Evolutionary conservation across 1,284 basidiomycete species (phyloP), one percentile per base, ranked within the genome.

Genomic region (Phaffia rhodozyma): DNA sequence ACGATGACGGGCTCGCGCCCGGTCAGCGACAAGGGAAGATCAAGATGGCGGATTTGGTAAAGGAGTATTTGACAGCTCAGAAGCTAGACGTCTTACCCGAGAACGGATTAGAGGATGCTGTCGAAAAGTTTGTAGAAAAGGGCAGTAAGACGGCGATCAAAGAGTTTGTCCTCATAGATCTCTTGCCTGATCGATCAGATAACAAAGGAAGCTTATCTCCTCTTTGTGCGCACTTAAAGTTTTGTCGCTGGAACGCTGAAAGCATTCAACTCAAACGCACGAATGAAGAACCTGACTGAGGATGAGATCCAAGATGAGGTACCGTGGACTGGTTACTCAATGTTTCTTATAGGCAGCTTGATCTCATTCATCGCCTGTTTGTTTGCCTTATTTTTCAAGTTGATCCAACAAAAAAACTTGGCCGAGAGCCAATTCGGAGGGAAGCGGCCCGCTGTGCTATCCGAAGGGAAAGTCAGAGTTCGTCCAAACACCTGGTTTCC

Each of bases 121-220:
- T 97, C 63, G 86, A 89, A 78, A 81, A 85, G 72, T 96, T 89
- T 76, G 91, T 97, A 63, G 91, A 94, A 74, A 97, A 97, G 79
- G 92, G 94, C 70, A 91, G 93, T 75, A 84, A 83, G 53, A 87
- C 92, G 77, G 88, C 92, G 4, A 92, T 97, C 72, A 84, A 86
- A 67, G 82, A 79, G 91, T 93, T 68, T 69, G 85, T 82, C 5
- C 32, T 38, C 61, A 32, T 20, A 16, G 48, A 34, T 55, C 38
- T 43, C 20, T 29, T 13, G 23, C 32, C 29, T 55, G 16, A 13
- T 60, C 2, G 47, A 51, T 23, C 21, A 60, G 60, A n/a, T 47
- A 29, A 49, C 29, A 50, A 25, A 5, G 13, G 21, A 50, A 49
- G 63, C 1, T 11, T 59, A 23, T 38, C 27, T 21, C 62, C 61